Evolutionary conservation across 2,329 filamentous ascomycete species (phyloP), one percentile per base, ranked within the genome.

Genomic region (Fusarium globosum): DNA sequence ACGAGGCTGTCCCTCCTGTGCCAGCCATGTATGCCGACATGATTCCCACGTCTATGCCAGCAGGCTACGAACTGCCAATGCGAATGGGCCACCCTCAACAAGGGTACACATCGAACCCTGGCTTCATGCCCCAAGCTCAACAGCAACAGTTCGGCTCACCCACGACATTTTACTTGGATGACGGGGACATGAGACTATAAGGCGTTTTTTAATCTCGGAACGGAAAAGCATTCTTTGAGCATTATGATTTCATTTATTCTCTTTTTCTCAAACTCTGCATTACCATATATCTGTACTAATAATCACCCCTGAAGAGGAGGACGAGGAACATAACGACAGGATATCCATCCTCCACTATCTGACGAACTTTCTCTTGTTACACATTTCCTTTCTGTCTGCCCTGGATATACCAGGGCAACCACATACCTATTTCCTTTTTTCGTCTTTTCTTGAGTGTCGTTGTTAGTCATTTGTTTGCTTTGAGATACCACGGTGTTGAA

Each of bases 401-500:
- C 49, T 55, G 66, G 58, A 45, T 48, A 60, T 39, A 74, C 64
- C n/a, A 56, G 53, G 55, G 41, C 51, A 48, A 52, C 45, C 56
- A 60, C 63, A 74, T 72, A 62, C 61, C 61, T 61, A 53, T 58
- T 63, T 65, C 39, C 55, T 60, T 69, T 67, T 62, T 41, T 46
- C 41, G 30, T 42, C 51, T 60, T 43, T 36, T 55, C 35, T 71
- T 20, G 20, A 48, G 33, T 49, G 42, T n/a, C 33, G 42, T 70
- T 65, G 62, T 69, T 68, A 74, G 36, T 28, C 8, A 18, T 55
- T 68, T 76, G 67, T 69, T 72, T 68, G 67, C 72, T 72, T 78
- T 71, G 72, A 78, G 76, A 78, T 78, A 78, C 76, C 76, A 78
- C 68, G 76, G 71, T 73, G 71, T 74, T 73, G 71, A 68, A 71